Evolutionary conservation across 192 early-diverging fungal species (phyloP), one percentile per base, ranked within the genome.

Genomic region (Paraglomus occultum): DNA sequence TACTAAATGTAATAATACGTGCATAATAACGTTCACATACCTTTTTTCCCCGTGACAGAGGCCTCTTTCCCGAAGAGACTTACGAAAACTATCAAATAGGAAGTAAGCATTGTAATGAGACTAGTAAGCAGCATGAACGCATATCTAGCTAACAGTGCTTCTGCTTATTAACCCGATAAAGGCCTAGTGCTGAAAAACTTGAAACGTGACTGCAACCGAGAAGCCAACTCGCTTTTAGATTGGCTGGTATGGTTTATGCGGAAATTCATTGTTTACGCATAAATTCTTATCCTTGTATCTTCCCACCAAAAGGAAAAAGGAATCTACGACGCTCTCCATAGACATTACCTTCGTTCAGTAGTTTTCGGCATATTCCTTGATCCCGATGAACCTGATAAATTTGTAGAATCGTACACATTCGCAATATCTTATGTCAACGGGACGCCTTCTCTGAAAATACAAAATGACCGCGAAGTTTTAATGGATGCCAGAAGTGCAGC

Each of bases 391-490:
- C 78, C 80, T 15, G 70, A 79, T 39, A 71, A 77, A 58, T 60
- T 85, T 6, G 74, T 80, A 14, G 84, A 85, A 52, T 74, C 71
- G 6, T 85, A 85, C 45, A 85, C 83, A 4, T 85, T 85, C 65
- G 50, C 70, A 6, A 71, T 85, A 50, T 62, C 76, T 2, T 85
- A 85, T 68, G 78, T 80, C 8, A 53, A 75, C 11, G 77, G 73
- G 23, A 66, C 80, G 39, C 64, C 69, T 42, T 72, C 51, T 38
- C 53, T 82, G 38, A 57, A 68, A 5, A 71, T 81, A 9, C 55
- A 80, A 31, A 45, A 51, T n/a, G 23, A 73, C 18, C 20, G 50
- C 0, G 61, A 69, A 23, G 66, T 51, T 8, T 72, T 54, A 17
- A 72, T 59, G 52, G 49, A 76, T 23, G 10, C 65, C 17, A 68